Evolutionary conservation across 352 stramenopile species (phyloP), one percentile per base, ranked within the genome.

Genomic region (Blastocystis sp.): DNA sequence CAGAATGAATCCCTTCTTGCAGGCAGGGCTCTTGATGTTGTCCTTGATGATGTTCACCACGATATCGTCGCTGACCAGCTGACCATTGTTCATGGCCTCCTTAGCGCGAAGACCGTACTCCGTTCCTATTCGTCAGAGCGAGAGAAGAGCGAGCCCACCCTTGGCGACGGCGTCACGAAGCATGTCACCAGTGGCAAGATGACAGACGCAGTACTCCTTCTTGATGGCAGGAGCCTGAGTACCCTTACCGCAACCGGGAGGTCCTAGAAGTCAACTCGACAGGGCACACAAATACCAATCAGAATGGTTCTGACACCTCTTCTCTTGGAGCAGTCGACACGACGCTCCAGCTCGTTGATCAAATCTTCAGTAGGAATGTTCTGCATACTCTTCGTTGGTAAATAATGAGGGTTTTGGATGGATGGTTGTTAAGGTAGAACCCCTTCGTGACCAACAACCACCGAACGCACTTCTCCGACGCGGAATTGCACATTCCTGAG

Each of bases 41-140:
- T 99, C 97, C 90, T 97, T 96, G 91, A 99, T 98, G 92, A 99
- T 99, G 62, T 97, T 97, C 60, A 99, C 97, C 35, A 99, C 97
- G 91, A 99, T 98, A 90, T 99, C 98, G 91, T 99, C 98, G 51
- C 94, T 95, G 61, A 98, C 95, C 65, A 98, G 94, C 45, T 90
- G 66, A 74, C 93, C 96, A 45, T 96, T 94, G 90, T 99, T 97
- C 97, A 99, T 99, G 76, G 98, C 94, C 31, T 81, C 55, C 90
- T 96, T 95, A 19, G 94, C 94, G 62, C 92, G 79, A 65, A 92
- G 74, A 45, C 93, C 94, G 39, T 95, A 90, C 24, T 93, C 90
- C 4, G 92, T 95, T 74, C 91, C 92, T 91, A 35, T 92, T 92
- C 2, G 92, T 65, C 31, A 65, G 12, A 12, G 21, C 41, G 24